Percentiles rank a stretch among this genome's conserved stretches.
Evolutionary conservation across 352 stramenopile species (phyloP).

Genomic region (Phytopythium sindhum): DNA sequence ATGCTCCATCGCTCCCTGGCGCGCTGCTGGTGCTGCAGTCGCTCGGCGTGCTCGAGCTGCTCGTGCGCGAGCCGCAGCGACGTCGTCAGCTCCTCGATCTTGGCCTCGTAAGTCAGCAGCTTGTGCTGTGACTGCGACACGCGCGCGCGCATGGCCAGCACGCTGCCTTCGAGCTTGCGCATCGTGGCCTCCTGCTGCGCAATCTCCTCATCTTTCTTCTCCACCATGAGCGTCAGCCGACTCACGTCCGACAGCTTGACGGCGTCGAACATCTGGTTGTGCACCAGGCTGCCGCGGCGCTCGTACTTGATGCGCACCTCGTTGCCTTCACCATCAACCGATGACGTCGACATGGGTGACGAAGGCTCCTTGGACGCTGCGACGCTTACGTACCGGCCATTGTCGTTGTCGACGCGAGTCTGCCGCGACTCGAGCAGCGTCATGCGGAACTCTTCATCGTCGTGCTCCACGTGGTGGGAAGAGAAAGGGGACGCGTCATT

Average conservation of each 20-base stretch:
- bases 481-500: slow-evolving; percentile 29
- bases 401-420: background rate
- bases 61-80: slow-evolving; percentile 52
- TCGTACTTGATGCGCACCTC: slow-evolving; percentile 73
- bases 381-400: background rate
- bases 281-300: slow-evolving; percentile 61
- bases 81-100: slow-evolving; percentile 69
- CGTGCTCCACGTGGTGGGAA: slow-evolving; percentile 27
- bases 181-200: slow-evolving; percentile 60
- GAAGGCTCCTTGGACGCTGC: background rate
- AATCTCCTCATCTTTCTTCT: slow-evolving; percentile 70
- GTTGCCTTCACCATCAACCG: slow-evolving; percentile 41
- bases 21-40: slow-evolving; percentile 5
- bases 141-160: slow-evolving; percentile 64
- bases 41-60: slow-evolving; percentile 16
- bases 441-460: slow-evolving; percentile 54
- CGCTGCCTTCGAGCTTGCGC: slow-evolving; percentile 62
- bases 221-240: slow-evolving; percentile 57
- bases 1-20: slow-evolving; percentile 1
- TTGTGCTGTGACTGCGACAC: slow-evolving; percentile 59
- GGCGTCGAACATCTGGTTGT: slow-evolving; percentile 81
- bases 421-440: slow-evolving; percentile 43
- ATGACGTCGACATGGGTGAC: slow-evolving; percentile 28
- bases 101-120: slow-evolving; percentile 67
- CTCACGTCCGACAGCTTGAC: slow-evolving; percentile 74